phyloP scores from a whole-genome alignment of 2,329 filamentous ascomycete species.

The Fragosphaeria purpurea region DNA sequence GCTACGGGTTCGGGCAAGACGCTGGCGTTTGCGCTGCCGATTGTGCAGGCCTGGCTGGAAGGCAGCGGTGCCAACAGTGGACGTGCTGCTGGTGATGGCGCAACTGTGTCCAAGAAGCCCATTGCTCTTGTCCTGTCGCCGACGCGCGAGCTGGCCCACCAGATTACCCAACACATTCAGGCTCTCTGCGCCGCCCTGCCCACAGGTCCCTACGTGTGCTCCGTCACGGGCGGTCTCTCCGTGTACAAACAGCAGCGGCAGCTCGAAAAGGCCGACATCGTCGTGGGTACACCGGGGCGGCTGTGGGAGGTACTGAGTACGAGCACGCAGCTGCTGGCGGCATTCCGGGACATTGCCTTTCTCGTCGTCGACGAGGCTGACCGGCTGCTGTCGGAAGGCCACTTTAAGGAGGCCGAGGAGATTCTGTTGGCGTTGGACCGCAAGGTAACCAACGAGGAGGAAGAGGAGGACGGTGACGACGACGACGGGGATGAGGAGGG shows the following conservation, averaged over 20 bases:
- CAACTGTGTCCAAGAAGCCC: slow-evolving; percentile 28
- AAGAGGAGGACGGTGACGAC: slow-evolving; percentile 35
- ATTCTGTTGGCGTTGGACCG: slow-evolving; percentile 75
- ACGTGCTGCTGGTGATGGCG: too few relatives aligned
- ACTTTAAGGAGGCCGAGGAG: slow-evolving; percentile 89
- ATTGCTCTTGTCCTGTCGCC: slow-evolving; percentile 79
- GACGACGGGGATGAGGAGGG: slow-evolving; percentile 25
- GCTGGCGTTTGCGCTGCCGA: slow-evolving; percentile 85
- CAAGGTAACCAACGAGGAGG: slow-evolving; percentile 48
- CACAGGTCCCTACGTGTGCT: slow-evolving; percentile 63
- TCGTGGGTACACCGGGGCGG: slow-evolving; percentile 87
- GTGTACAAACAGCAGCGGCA: slow-evolving; percentile 91
- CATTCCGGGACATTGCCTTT: slow-evolving; percentile 66
- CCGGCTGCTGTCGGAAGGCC: slow-evolving; percentile 78
- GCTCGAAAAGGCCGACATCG: slow-evolving; percentile 73
- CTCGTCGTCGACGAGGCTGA: slow-evolving; percentile 93
- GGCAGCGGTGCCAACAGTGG: slow-evolving; percentile 21
- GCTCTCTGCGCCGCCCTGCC: slow-evolving; percentile 56
- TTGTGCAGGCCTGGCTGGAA: slow-evolving; percentile 70
- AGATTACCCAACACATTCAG: slow-evolving; percentile 74
- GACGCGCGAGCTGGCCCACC: slow-evolving; percentile 87
- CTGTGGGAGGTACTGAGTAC: slow-evolving; percentile 88
- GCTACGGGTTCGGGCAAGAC: slow-evolving; percentile 96
- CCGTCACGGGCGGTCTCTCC: slow-evolving; percentile 84
- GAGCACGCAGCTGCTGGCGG: slow-evolving; percentile 56